Base-by-base conservation (phyloP, 2,329 filamentous ascomycete species). In the Aureobasidium pullulans region DNA sequence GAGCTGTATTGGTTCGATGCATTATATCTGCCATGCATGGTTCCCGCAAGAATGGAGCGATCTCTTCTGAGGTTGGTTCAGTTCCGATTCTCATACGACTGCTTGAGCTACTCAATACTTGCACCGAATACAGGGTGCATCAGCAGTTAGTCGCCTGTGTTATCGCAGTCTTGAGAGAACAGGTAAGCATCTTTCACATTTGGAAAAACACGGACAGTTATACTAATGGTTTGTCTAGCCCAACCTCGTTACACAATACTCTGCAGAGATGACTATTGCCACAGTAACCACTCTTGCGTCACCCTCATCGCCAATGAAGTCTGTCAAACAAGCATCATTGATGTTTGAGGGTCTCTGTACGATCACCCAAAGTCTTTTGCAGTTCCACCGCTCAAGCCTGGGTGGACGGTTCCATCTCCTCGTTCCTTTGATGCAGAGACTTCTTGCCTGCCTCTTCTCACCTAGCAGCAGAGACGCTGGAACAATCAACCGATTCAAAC, bases 371-470 rank as follows among this genome's bases (percentile, higher is more conserved):
- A 70, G 77, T 0, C 69, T 85, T 7, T 70, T 87, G 7, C 73
- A 79, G n/a, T 75, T 84, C 11, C 79, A 85, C 65, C 79, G 83
- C 23, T 73, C 79, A 15, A 81, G 82, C 43, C 72, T 86, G 9
- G 79, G 81, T 37, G 83, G 83, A 7, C 81, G 84, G 28, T 81
- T 81, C 70, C 83, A 86, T 65, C 72, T 86, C 10, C 70, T 86
- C 15, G 70, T 84, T 6, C 75, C 77, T 0, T 72, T 81, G 11
- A 75, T 86, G 60, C 80, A 84, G 64, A 71, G 71, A 11, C 75
- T 86, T 1, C 69, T 86, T 1, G 73, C 76, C 57, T 80, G 79
- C 53, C 76, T 86, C 10, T 85, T 85, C 69, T 75, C 73, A 5
- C 77, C 75, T 13, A 44, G 42, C 9, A 57, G 57, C 46, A 68